phyloP scores from a whole-genome alignment of 768 basidiomycete genomes.

The Lactifluus echinatus region DNA sequence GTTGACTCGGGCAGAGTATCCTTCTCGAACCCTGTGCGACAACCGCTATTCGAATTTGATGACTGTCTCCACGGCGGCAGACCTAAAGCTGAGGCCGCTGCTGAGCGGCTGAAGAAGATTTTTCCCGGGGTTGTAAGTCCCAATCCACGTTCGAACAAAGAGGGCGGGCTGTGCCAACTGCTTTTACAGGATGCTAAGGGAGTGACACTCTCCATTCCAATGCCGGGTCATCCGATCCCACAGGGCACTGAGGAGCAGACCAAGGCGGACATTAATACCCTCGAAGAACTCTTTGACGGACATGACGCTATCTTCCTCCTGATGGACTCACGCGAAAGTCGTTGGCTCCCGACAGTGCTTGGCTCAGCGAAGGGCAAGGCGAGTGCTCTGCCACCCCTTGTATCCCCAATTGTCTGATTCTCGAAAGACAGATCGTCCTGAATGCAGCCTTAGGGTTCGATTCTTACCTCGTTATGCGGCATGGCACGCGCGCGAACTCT shows the following conservation, averaged over 20 bases:
- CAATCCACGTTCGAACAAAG: background rate
- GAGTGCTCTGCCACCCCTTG: background rate
- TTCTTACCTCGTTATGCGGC: constrained; percentile 93
- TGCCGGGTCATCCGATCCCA: constrained; percentile 95
- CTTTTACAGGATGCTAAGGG: constrained; percentile 66
- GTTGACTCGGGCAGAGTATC: constrained; percentile 88
- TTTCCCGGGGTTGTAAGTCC: constrained; percentile 83
- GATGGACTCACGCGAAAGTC: constrained; percentile 97
- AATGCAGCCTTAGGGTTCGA: constrained; percentile 96
- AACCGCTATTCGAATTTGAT: constrained; percentile 92
- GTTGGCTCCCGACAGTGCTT: constrained; percentile 92
- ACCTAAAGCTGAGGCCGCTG: constrained; percentile 88
- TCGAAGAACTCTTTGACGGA: constrained; percentile 70
- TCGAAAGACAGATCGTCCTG: constrained; percentile 60
- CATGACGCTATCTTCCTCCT: constrained; percentile 91
- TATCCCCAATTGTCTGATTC: background rate
- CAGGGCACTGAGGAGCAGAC: constrained; percentile 45
- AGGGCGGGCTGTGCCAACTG: background rate
- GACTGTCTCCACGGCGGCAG: constrained; percentile 91
- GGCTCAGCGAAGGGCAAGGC: constrained; percentile 82
- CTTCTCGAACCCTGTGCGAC: constrained; percentile 95
- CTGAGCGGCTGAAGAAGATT: constrained; percentile 74
- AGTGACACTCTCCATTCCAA: constrained; percentile 74
- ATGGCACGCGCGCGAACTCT: constrained; percentile 52
- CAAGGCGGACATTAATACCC: constrained; percentile 55